Base-by-base conservation (phyloP, 306 rosid genomes). In the Senna siamea region DNA sequence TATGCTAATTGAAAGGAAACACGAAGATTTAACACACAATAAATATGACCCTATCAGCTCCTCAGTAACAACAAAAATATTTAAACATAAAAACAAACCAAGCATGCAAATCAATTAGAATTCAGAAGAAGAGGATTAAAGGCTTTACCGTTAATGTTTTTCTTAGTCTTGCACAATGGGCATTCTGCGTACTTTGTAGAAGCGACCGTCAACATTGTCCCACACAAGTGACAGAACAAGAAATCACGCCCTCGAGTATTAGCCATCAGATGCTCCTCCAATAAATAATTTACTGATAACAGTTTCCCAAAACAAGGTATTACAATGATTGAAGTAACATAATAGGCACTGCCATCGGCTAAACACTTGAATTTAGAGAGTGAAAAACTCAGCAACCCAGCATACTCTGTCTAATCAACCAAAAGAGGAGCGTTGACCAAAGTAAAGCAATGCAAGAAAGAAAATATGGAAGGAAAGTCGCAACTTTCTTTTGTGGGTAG, bases 211-310 rank as follows among this genome's bases (percentile, higher is more conserved):
- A 83, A 82, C 79, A 68, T 46, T 13, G 82, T 83, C 35, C 87
- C 87, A 32, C 84, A 83, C 47, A 72, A 44, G 17, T 76, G 32
- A 52, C 87, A 83, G 77, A 79, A 83, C 50, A 48, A 50, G 67
- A 83, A 83, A 83, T 79, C 87, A 3, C 76, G 84, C 13, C 74
- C 68, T 1, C 48, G 81, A 62, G 74, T 67, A 72, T 77, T 67
- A 52, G 81, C 73, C 87, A 83, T 79, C 17, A 50, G 43, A 50
- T 12, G 47, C 30, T 23, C 47, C 60, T 48, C 18, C 48, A 18
- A 50, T 68, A 0, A 2, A 50, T 52, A 50, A 50, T 28, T 48
- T 44, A 9, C 69, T 41, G 17, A 62, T 5, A 11, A 32, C 9
- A 41, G 20, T 37, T 6, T 64, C 70, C 20, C 19, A 65, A 65